Evolutionary conservation across 495 filamentous ascomycete genomes (phyloP).

Genomic region (Hypoxylon fragiforme): DNA sequence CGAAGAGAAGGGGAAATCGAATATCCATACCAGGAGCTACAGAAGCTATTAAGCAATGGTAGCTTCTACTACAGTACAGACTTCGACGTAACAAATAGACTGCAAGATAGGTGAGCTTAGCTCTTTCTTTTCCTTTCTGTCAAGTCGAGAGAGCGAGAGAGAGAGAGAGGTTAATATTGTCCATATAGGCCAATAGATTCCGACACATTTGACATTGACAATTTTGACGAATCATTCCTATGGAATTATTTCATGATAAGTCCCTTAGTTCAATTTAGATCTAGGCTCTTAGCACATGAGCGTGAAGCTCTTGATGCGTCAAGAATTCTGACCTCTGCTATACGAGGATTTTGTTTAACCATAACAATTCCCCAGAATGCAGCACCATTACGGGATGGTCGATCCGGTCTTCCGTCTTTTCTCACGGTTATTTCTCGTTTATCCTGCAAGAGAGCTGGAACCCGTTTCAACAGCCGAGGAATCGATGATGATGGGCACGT

Average conservation of each 20-base stretch:
- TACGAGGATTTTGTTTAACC: constrained; percentile 86
- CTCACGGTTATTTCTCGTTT: constrained; percentile 89
- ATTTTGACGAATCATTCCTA: constrained; percentile 84
- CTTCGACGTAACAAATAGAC: constrained; percentile 91
- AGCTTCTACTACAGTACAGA: constrained; percentile 97
- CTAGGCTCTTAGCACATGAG: constrained; percentile 71
- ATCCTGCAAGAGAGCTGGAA: constrained; percentile 89
- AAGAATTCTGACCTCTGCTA: constrained; percentile 88
- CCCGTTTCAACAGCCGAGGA: constrained; percentile 91
- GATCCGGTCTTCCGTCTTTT: constrained; percentile 74
- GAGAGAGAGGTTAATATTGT: constrained; percentile 31
- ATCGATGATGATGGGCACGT: constrained; percentile 98
- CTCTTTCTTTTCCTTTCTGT: not conserved
- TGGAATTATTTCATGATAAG: constrained; percentile 99
- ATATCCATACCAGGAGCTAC: constrained; percentile 85
- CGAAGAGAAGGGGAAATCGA: constrained; percentile 69
- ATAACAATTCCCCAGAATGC: constrained; percentile 70
- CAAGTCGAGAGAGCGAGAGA: not conserved
- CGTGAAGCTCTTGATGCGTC: constrained; percentile 77
- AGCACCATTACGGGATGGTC: constrained; percentile 58
- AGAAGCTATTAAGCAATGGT: constrained; percentile 90
- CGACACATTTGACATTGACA: constrained; percentile 74
- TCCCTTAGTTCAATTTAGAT: constrained; percentile 85
- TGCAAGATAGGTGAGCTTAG: constrained; percentile 80
- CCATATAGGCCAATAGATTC: constrained; percentile 52